Percentiles rank a stretch among this genome's conserved stretches.
Conservation (phyloP, 2,329 filamentous ascomycete species). For the Colletotrichum sp. region DNA sequence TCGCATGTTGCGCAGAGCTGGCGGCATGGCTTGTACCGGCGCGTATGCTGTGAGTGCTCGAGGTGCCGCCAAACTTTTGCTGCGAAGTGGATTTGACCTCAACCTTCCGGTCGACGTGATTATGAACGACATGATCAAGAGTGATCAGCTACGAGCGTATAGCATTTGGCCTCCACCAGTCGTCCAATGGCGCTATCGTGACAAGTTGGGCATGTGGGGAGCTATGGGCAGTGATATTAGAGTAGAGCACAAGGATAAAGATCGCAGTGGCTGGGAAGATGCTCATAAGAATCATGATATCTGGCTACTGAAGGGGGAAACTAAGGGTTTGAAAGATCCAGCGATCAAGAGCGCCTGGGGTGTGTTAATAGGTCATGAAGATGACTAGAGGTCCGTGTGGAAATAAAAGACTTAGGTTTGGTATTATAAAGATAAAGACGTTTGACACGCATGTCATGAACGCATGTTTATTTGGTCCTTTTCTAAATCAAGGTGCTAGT, state of each 20-base stretch:
- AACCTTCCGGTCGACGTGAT: slow-evolving; percentile 30
- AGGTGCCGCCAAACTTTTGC: slow-evolving; percentile 32
- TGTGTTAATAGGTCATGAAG: background rate
- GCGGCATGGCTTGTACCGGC: slow-evolving; percentile 29
- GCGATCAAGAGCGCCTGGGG: slow-evolving; percentile 1
- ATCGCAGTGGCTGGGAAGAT: slow-evolving; percentile 1
- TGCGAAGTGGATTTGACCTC: slow-evolving; percentile 25
- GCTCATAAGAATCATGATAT: slow-evolving; percentile 2
- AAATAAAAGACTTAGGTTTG: background rate
- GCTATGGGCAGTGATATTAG: slow-evolving; percentile 28
- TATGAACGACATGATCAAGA: slow-evolving; percentile 26
- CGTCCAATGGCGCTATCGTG: slow-evolving; percentile 29
- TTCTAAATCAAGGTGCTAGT: background rate
- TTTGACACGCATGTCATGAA: background rate
- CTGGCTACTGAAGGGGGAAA: background rate
- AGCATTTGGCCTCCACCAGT: slow-evolving; percentile 28
- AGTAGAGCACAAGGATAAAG: slow-evolving; percentile 18
- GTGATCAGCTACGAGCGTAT: slow-evolving; percentile 27
- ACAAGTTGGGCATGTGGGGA: slow-evolving; percentile 26
- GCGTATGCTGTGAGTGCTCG: slow-evolving; percentile 31
- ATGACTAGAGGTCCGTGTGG: background rate
- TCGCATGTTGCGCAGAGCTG: slow-evolving; percentile 27
- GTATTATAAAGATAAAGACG: background rate
- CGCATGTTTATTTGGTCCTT: background rate
- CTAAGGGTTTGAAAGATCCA: background rate